phyloP scores from a whole-genome alignment of 2,329 filamentous ascomycete genomes.

The Dissoconium aciculare region DNA sequence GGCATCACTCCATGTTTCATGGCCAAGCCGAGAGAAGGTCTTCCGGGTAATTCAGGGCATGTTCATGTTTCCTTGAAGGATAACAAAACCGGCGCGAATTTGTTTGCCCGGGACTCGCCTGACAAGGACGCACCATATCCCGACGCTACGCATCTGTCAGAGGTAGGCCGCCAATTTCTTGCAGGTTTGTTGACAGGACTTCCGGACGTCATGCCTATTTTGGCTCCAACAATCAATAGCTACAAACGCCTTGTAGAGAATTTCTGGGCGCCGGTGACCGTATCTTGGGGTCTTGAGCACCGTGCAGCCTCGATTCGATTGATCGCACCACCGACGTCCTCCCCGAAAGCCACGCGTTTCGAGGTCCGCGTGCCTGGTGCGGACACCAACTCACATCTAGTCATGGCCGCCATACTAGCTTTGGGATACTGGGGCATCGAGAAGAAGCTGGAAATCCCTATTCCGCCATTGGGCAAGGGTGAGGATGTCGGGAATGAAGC shows the following conservation, averaged over 20 bases:
- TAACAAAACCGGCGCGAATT: slow-evolving; percentile 56
- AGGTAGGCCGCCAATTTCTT: slow-evolving; percentile 82
- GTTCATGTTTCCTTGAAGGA: slow-evolving; percentile 87
- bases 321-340: slow-evolving; percentile 75
- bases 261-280: slow-evolving; percentile 96
- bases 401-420: slow-evolving; percentile 72
- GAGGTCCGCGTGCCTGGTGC: slow-evolving; percentile 91
- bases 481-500: slow-evolving; percentile 59
- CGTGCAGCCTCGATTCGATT: slow-evolving; percentile 80
- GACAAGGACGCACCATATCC: slow-evolving; percentile 58
- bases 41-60: slow-evolving; percentile 90
- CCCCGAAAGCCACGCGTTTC: slow-evolving; percentile 73
- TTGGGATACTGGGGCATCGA: slow-evolving; percentile 84
- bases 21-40: slow-evolving; percentile 83
- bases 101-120: slow-evolving; percentile 57
- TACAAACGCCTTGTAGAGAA: slow-evolving; percentile 98
- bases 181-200: slow-evolving; percentile 79
- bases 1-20: slow-evolving; percentile 96
- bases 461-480: slow-evolving; percentile 71
- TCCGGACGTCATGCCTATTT: slow-evolving; percentile 86
- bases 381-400: slow-evolving; percentile 77
- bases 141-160: slow-evolving; percentile 68
- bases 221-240: slow-evolving; percentile 90
- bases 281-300: slow-evolving; percentile 93
- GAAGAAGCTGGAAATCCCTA: slow-evolving; percentile 71